Conservation (phyloP, 2,329 filamentous ascomycete species). For the Cercospora sp. region DNA sequence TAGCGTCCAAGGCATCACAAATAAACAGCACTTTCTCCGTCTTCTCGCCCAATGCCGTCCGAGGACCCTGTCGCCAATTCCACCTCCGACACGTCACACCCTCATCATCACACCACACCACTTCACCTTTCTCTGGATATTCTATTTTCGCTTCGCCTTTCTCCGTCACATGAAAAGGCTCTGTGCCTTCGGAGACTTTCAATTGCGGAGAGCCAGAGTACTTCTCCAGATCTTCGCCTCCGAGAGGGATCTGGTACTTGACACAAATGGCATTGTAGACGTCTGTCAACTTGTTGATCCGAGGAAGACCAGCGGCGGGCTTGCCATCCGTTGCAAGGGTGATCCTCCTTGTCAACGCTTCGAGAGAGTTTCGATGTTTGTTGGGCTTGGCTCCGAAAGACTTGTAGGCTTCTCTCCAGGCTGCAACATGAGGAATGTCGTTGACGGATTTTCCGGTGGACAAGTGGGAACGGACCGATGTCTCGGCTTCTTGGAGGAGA, state of each 20-base stretch:
- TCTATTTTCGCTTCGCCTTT: conserved; percentile 34
- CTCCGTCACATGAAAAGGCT: conserved; percentile 40
- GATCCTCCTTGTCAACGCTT: conserved; percentile 41
- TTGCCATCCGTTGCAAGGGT: conserved; percentile 11
- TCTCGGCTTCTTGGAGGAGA: conserved; percentile 38
- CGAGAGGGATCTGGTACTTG: conserved; percentile 44
- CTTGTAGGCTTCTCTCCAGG: conserved; percentile 45
- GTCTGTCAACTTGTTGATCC: conserved; percentile 44
- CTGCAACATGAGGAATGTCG: conserved; percentile 41
- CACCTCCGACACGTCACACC: conserved; percentile 45
- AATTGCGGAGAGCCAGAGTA: conserved; percentile 40
- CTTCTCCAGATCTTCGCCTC: conserved; percentile 45
- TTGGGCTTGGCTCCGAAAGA: conserved; percentile 44
- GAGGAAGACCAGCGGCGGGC: conserved; percentile 35
- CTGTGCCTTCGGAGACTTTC: conserved; percentile 39
- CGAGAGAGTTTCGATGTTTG: conserved; percentile 43
- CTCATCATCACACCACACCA: conserved; percentile 44
- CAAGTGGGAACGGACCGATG: conserved; percentile 15
- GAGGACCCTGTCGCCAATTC: conserved; percentile 45
- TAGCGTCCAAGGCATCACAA: conserved; percentile 37
- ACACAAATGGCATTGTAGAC: conserved; percentile 46
- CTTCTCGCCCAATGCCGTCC: conserved; percentile 41
- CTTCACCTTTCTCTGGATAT: conserved; percentile 37
- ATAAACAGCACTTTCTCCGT: conserved; percentile 44
- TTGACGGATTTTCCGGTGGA: conserved; percentile 30